A percentile compares a stretch with the other conserved stretches of the same genome.
phyloP scores from a whole-genome alignment of 176 grass and related monocot species.

The Dendrocalamus sinicus region DNA sequence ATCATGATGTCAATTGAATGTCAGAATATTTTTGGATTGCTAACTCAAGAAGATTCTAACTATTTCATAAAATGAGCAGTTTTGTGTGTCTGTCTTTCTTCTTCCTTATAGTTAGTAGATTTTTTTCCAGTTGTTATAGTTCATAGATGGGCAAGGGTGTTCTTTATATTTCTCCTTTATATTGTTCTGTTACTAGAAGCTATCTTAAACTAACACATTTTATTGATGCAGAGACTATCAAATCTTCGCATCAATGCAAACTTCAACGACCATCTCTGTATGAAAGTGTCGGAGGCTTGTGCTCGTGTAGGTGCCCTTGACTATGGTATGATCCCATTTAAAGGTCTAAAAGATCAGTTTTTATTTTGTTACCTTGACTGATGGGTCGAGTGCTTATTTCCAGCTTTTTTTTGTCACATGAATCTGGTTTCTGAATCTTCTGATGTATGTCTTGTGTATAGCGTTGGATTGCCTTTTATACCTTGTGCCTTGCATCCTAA shows the following conservation, averaged over 20 bases:
- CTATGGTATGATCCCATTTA: slow-evolving; percentile 71
- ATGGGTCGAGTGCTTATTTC: not conserved
- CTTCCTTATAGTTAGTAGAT: not conserved
- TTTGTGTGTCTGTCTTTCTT: not conserved
- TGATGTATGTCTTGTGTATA: not conserved
- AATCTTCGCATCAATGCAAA: slow-evolving; percentile 92
- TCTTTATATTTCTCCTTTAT: slow-evolving; percentile 26
- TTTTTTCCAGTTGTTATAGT: not conserved
- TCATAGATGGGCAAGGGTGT: not conserved
- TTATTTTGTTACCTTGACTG: slow-evolving; percentile 38
- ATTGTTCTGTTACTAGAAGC: slow-evolving; percentile 25
- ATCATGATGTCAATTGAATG: slow-evolving; percentile 21
- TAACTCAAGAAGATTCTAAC: not conserved
- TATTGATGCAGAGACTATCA: slow-evolving; percentile 74
- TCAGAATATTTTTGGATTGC: slow-evolving; percentile 26
- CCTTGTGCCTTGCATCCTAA: slow-evolving; percentile 15
- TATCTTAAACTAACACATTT: slow-evolving; percentile 10
- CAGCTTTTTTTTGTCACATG: not conserved
- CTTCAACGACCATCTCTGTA: slow-evolving; percentile 97
- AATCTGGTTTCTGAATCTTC: not conserved
- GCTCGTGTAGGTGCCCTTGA: slow-evolving; percentile 63
- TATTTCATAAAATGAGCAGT: not conserved
- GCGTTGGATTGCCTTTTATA: slow-evolving; percentile 4
- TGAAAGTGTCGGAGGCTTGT: slow-evolving; percentile 88
- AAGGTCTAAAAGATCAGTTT: not conserved